phyloP scores from a whole-genome alignment of 1,284 basidiomycete genomes.

The Boletellus deceptivus region DNA sequence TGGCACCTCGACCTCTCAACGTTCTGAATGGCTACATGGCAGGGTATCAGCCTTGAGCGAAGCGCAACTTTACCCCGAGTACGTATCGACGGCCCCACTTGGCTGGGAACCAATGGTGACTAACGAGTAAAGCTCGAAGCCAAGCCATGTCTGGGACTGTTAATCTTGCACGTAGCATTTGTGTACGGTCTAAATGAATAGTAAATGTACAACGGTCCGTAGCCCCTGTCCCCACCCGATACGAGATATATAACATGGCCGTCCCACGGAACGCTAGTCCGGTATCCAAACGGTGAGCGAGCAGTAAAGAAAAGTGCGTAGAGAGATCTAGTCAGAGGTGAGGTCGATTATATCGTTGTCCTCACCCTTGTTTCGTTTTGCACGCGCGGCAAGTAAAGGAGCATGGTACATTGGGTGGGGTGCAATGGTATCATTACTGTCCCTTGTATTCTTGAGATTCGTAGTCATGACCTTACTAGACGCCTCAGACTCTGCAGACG shows the following conservation, averaged over 20 bases:
- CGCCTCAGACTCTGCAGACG: background rate
- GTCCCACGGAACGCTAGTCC: background rate
- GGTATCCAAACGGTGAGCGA: background rate
- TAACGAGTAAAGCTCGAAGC: too few relatives aligned
- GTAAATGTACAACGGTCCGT: too few relatives aligned
- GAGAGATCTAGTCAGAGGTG: slow-evolving; percentile 30
- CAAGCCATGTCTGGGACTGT: too few relatives aligned
- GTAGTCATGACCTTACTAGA: background rate
- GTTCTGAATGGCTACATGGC: too few relatives aligned
- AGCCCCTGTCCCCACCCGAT: too few relatives aligned
- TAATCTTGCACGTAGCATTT: too few relatives aligned
- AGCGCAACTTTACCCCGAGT: too few relatives aligned
- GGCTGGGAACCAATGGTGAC: too few relatives aligned
- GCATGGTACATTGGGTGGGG: background rate
- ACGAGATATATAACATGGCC: background rate
- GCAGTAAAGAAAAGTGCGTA: background rate
- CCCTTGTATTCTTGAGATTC: background rate
- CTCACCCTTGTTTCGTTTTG: slow-evolving; percentile 8
- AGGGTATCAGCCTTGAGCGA: too few relatives aligned
- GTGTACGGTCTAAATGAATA: too few relatives aligned
- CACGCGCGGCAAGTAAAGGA: slow-evolving; percentile 30
- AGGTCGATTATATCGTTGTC: slow-evolving; percentile 39
- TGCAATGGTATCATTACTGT: background rate
- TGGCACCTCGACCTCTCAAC: too few relatives aligned
- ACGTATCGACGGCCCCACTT: too few relatives aligned